These are phyloP conservation scores for Lonicera japonica DNA, from an alignment of 129 eudicot genomes.

Conservation along the genomic window DNA sequence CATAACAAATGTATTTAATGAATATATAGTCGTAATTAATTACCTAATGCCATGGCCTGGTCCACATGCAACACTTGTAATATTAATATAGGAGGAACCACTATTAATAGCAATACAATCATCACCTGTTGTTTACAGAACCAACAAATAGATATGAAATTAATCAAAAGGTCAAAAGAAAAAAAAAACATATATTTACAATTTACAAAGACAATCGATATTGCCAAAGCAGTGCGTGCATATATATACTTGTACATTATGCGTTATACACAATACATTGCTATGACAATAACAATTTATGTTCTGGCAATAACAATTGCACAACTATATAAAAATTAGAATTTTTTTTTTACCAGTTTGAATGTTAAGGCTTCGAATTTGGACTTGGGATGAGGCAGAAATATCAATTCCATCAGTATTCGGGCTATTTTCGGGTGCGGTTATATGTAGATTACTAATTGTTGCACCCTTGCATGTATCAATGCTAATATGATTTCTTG, in stretches of 20 bases:
- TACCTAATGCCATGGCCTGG: too few species aligned
- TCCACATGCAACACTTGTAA: neutral
- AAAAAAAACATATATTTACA: too few species aligned
- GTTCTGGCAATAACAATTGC: too few species aligned
- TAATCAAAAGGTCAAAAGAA: too few species aligned
- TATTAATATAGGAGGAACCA: neutral
- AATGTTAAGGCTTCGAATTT: conserved; percentile 23
- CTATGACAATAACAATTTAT: too few species aligned
- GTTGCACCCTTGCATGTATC: conserved; percentile 15
- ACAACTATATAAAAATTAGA: too few species aligned
- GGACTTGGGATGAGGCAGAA: conserved; percentile 21
- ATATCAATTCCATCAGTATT: conserved; percentile 57
- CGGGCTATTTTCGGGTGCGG: conserved; percentile 40
- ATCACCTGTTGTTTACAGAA: neutral
- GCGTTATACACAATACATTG: too few species aligned
- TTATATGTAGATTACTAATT: conserved; percentile 16
- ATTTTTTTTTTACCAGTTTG: conserved; percentile 46
- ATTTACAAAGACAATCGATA: neutral
- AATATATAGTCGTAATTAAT: too few species aligned
- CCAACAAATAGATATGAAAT: too few species aligned
- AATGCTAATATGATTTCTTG: conserved; percentile 30
- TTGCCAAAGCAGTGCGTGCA: too few species aligned
- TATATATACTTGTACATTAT: too few species aligned
- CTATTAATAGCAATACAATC: neutral
- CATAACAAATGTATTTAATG: too few species aligned